phyloP scores from a whole-genome alignment of 1,139 yeast species.

The Hyphopichia burtonii region DNA sequence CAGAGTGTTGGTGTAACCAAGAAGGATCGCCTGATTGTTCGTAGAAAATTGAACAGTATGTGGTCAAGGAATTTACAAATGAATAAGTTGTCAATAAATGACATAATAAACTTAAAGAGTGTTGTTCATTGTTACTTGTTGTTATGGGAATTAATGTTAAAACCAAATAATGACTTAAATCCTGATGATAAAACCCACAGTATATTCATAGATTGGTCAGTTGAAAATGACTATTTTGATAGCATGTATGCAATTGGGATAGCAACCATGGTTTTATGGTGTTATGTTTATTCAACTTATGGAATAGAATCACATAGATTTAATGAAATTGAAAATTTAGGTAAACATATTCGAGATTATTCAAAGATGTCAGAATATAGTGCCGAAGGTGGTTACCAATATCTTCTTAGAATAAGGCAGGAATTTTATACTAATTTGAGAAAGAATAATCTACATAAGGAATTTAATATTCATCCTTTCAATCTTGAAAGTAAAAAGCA shows the following conservation, averaged over 20 bases:
- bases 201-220: conserved; percentile 28
- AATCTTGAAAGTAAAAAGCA: conserved; percentile 22
- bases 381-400: conserved; percentile 40
- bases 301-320: conserved; percentile 40
- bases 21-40: conserved; percentile 53
- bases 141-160: conserved; percentile 60
- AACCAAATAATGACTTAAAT: conserved; percentile 35
- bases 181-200: conserved; percentile 11
- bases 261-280: conserved; percentile 50
- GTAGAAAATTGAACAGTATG: conserved; percentile 46
- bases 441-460: conserved; percentile 18
- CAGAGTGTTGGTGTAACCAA: conserved; percentile 71
- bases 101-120: conserved; percentile 35
- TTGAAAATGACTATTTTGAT: conserved; percentile 33
- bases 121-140: conserved; percentile 65
- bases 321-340: conserved; percentile 13
- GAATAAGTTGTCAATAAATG: conserved; percentile 26
- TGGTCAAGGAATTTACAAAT: conserved; percentile 35
- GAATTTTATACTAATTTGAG: conserved; percentile 22
- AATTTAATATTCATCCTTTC: conserved; percentile 28
- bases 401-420: conserved; percentile 32
- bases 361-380: conserved; percentile 8
- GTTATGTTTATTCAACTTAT: conserved; percentile 38
- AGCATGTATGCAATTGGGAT: conserved; percentile 45
- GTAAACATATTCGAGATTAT: conserved; percentile 1